Evolutionary conservation across 2,329 filamentous ascomycete species (phyloP).

Genomic region (Leptographium lundbergii): DNA sequence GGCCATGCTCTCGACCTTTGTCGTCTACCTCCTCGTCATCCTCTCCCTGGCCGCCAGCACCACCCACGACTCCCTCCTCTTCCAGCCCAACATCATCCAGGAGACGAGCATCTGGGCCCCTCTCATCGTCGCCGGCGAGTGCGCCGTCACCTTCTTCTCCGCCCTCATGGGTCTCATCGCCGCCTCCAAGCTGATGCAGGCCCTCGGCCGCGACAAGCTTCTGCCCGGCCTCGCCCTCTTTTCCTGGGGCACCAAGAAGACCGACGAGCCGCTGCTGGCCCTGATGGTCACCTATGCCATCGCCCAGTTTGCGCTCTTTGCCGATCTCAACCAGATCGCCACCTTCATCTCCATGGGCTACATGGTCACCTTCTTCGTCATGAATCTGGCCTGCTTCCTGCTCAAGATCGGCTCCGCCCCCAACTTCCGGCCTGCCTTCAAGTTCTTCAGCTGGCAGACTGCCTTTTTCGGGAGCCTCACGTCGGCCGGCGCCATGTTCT

Average conservation of each 20-base stretch:
- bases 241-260: conserved; percentile 56
- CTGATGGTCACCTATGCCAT: conserved; percentile 64
- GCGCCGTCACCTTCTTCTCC: conserved; percentile 73
- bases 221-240: conserved; percentile 66
- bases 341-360: conserved; percentile 87
- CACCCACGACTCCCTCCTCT: conserved; percentile 59
- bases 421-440: conserved; percentile 79
- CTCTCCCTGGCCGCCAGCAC: conserved; percentile 67
- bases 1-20: conserved; percentile 63
- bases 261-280: conserved; percentile 64
- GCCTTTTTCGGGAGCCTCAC: conserved; percentile 62
- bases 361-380: conserved; percentile 76
- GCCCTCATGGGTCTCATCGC: conserved; percentile 80
- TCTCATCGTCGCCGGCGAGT: conserved; percentile 68
- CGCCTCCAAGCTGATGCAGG: conserved; percentile 73
- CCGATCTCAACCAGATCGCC: conserved; percentile 77
- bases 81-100: conserved; percentile 68
- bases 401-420: conserved; percentile 79
- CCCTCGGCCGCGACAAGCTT: conserved; percentile 65
- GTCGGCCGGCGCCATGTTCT: conserved; percentile 76
- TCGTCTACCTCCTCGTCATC: conserved; percentile 64
- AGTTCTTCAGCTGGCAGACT: conserved; percentile 80
- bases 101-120: conserved; percentile 64
- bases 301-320: conserved; percentile 68
- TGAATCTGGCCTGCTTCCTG: conserved; percentile 76